Percentiles rank a stretch among this genome's conserved stretches.
phyloP scores from a whole-genome alignment of 108 stramenopile species.

The Cafeteria roenbergensis region DNA sequence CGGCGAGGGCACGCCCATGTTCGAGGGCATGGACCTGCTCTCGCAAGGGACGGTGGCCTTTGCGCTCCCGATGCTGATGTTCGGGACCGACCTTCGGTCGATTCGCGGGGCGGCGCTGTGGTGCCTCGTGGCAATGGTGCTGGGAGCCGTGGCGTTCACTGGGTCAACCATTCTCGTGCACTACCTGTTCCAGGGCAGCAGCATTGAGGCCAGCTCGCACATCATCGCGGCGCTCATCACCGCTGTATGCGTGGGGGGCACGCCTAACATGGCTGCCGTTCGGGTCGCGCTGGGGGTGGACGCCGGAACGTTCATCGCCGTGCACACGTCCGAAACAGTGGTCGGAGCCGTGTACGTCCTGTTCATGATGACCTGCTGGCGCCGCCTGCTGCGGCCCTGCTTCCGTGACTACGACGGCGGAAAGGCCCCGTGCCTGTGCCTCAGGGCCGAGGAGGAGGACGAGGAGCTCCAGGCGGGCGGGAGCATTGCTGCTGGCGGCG shows the following conservation, averaged over 20 bases:
- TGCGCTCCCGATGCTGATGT: not conserved
- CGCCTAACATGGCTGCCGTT: not conserved
- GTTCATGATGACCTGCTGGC: not conserved
- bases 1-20: not conserved
- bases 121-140: not conserved
- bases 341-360: not conserved
- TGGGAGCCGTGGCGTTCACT: not conserved
- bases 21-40: not conserved
- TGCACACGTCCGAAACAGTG: not conserved
- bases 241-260: not conserved
- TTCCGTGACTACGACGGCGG: not conserved
- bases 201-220: not conserved
- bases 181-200: not conserved
- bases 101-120: not conserved
- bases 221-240: not conserved
- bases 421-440: not conserved
- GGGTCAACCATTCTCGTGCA: not conserved
- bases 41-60: not conserved
- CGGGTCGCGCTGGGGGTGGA: not conserved
- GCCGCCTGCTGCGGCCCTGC: not conserved
- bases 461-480: no score
- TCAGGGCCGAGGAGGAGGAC: no score
- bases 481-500: no score
- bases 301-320: not conserved
- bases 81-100: not conserved